Base-by-base conservation (phyloP, 1,284 basidiomycete species). In the Malassezia pachydermatis region DNA sequence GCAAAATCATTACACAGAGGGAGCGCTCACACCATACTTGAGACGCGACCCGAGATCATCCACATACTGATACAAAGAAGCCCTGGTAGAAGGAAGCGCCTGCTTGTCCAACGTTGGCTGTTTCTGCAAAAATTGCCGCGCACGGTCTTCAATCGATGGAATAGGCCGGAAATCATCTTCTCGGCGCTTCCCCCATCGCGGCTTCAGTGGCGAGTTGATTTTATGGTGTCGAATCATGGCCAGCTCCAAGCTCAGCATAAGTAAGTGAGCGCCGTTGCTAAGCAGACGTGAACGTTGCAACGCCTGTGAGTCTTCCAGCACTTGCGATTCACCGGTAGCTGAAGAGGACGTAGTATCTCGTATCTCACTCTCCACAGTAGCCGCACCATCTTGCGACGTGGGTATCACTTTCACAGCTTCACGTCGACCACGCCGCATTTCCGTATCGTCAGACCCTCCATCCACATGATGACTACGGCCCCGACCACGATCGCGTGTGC, bases 201-300 rank as follows among this genome's bases (percentile, higher is more conserved):
- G 63, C 41, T 67, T 69, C 38, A 70, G 48, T 3, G 66, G 67
- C 13, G 61, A 58, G n/a, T 58, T 59, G 37, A 70, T 69, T 54
- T 70, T 70, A 25, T 61, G 49, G 33, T 62, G 63, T 32, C 62
- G 59, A 47, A 70, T 70, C 68, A 70, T 70, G 30, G 65, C 65
- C 22, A 70, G 45, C 45, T 70, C 68, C 19, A 67, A 45, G 29
- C 59, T 62, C 14, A 70, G 60, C 65, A 69, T 70, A 32, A 67
- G 58, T 32, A 70, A 52, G 41, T 70, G 68, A 23, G 63, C 58
- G 8, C 60, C 55, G 49, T 70, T 70, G 52, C 54, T 58, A 19
- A 70, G 41, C 17, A 70, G 57, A 5, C 65, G 55, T 36, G 59
- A 52, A 2, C 67, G 57, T 13, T 55, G 40, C 10, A 53, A 14